Percentiles rank a stretch among this genome's conserved stretches.
phyloP scores from a whole-genome alignment of 176 grass and related monocot genomes.

The Typha latifolia region DNA sequence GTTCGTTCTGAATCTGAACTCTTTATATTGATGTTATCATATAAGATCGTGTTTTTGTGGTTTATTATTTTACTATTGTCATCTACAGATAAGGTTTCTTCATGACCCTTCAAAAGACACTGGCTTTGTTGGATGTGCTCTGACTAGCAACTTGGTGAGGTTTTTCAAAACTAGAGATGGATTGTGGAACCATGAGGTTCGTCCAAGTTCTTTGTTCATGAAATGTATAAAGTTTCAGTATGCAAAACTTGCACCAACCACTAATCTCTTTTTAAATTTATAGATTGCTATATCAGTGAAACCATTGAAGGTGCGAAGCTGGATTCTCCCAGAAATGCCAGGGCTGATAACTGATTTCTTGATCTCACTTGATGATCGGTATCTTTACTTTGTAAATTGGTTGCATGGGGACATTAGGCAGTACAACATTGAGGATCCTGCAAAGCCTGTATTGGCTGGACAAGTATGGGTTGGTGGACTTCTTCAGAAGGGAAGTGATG shows the following conservation, averaged over 20 bases:
- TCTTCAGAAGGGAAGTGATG: conserved; percentile 74
- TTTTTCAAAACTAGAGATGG: conserved; percentile 79
- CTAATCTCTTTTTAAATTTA: neutral
- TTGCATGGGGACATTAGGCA: conserved; percentile 96
- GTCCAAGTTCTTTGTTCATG: neutral
- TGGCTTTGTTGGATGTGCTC: conserved; percentile 75
- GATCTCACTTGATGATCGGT: conserved; percentile 77
- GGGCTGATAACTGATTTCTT: conserved; percentile 94
- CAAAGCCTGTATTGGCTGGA: conserved; percentile 70
- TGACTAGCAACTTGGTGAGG: conserved; percentile 87
- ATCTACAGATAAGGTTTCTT: conserved; percentile 77
- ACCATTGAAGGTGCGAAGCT: conserved; percentile 71
- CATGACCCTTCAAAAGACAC: conserved; percentile 95
- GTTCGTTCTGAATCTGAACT: conserved; percentile 19
- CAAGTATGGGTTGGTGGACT: conserved; percentile 90
- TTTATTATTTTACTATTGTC: conserved; percentile 2
- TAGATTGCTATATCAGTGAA: conserved; percentile 66
- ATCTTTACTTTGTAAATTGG: conserved; percentile 89
- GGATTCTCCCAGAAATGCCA: conserved; percentile 93
- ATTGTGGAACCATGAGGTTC: conserved; percentile 85
- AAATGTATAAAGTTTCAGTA: neutral
- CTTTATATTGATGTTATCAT: neutral
- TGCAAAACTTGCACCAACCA: neutral
- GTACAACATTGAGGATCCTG: conserved; percentile 82
- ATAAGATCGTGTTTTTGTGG: conserved; percentile 1